Conservation (phyloP, 2,329 filamentous ascomycete genomes). For the Endocalyx cinctus region DNA sequence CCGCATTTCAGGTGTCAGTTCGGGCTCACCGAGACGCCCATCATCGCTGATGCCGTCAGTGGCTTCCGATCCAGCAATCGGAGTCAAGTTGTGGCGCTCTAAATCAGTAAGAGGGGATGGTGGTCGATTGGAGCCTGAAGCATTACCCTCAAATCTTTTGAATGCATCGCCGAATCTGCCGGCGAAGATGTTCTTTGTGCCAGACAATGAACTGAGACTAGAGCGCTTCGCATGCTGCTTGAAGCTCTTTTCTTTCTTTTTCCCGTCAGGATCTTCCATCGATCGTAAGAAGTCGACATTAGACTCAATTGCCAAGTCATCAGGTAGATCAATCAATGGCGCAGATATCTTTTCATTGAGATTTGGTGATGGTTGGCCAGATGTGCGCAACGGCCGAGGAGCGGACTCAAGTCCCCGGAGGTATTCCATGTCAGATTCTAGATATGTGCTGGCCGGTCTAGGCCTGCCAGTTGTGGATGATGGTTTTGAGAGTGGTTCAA, state of each 20-base stretch:
- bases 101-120: conserved; percentile 46
- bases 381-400: conserved; percentile 35
- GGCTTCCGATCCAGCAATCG: conserved; percentile 72
- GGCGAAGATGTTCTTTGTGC: conserved; percentile 76
- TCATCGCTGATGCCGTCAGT: conserved; percentile 66
- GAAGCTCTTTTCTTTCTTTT: conserved; percentile 48
- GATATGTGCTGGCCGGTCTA: conserved; percentile 76
- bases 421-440: conserved; percentile 79
- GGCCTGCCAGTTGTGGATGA: conserved; percentile 48
- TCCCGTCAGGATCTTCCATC: conserved; percentile 61
- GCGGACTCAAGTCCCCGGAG: conserved; percentile 70
- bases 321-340: conserved; percentile 40
- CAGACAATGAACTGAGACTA: conserved; percentile 67
- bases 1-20: conserved; percentile 80
- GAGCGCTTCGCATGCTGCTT: conserved; percentile 63
- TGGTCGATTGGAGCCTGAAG: conserved; percentile 30
- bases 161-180: conserved; percentile 93
- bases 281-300: conserved; percentile 80
- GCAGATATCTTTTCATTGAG: conserved; percentile 35
- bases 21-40: conserved; percentile 59
- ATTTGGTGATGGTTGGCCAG: conserved; percentile 28
- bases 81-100: conserved; percentile 53
- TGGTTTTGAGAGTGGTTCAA: conserved; percentile 58
- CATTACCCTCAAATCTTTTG: conserved; percentile 73
- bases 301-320: conserved; percentile 66